These are phyloP conservation scores for Lecanoromycetidae sp. DNA, from an alignment of 2,329 filamentous ascomycete genomes.

Conservation along the genomic window DNA sequence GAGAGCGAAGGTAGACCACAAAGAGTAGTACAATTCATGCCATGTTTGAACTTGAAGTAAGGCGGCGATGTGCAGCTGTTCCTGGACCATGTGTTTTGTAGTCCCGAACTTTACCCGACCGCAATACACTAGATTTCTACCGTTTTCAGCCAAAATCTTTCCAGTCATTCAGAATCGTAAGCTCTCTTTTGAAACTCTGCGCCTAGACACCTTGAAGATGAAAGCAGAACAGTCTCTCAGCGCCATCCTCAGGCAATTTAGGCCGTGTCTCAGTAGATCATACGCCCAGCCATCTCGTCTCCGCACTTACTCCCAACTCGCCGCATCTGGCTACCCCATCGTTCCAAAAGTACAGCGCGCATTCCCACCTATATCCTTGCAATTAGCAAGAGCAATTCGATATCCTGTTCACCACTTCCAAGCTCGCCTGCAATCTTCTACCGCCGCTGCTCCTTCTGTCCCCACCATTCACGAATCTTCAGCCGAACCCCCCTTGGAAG, in stretches of 20 bases:
- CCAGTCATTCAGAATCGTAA: background rate
- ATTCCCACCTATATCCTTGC: conserved; percentile 19
- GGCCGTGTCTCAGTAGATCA: background rate
- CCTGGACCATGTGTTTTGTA: too few species aligned
- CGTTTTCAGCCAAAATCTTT: background rate
- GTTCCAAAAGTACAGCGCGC: conserved; percentile 18
- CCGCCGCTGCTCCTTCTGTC: conserved; percentile 19
- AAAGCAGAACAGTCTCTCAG: conserved; percentile 10
- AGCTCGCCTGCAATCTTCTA: background rate
- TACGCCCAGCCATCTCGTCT: conserved; percentile 12
- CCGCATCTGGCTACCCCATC: conserved; percentile 1
- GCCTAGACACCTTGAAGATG: too few species aligned
- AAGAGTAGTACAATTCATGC: background rate
- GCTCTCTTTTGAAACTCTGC: too few species aligned
- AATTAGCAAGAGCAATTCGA: background rate
- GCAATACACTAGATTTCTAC: too few species aligned
- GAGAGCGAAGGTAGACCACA: background rate
- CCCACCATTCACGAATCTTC: conserved; percentile 9
- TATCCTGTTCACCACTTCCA: background rate
- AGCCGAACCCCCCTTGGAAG: conserved; percentile 19
- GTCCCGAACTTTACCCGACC: too few species aligned
- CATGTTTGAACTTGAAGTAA: background rate
- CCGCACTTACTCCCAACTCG: conserved; percentile 3
- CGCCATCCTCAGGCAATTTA: conserved; percentile 1
- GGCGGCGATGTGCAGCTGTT: conserved; percentile 1